Evolutionary conservation across 805 yeast genomes (phyloP).

Genomic region (Pichia cabralensis): DNA sequence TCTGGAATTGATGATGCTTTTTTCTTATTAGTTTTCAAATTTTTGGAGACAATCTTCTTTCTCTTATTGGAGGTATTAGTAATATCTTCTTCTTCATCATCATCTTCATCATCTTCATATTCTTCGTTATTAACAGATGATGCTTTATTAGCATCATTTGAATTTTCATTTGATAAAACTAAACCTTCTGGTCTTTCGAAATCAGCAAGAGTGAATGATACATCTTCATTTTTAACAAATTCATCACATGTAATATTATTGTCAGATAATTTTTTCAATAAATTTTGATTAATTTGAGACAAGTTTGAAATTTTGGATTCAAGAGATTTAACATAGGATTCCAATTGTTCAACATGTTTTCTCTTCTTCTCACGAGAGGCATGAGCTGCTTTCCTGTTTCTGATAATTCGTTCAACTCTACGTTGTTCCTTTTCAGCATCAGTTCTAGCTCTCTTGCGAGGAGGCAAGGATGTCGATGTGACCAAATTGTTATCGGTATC

Average conservation of each 20-base stretch:
- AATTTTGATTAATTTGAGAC: constrained; percentile 8
- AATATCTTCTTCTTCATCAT: background rate
- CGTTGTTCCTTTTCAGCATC: constrained; percentile 96
- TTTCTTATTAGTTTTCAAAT: too few species aligned
- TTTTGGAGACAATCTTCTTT: too few species aligned
- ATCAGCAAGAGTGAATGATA: constrained; percentile 9
- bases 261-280: constrained; percentile 13
- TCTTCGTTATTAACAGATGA: constrained; percentile 4
- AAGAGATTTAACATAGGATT: constrained; percentile 40
- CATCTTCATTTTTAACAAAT: too few species aligned
- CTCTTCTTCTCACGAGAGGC: constrained; percentile 96
- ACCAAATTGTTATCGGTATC: too few species aligned
- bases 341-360: constrained; percentile 79
- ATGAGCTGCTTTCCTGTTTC: constrained; percentile 96
- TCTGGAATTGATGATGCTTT: too few species aligned
- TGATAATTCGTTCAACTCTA: constrained; percentile 79
- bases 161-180: constrained; percentile 14
- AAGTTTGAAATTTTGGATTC: constrained; percentile 21
- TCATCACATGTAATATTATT: constrained; percentile 8
- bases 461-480: too few species aligned
- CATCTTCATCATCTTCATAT: background rate
- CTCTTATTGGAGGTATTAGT: too few species aligned
- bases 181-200: constrained; percentile 21
- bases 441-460: constrained; percentile 94
- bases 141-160: constrained; percentile 3